Percentiles rank a stretch among this genome's conserved stretches.
These are phyloP conservation scores for Epithemia pelagica DNA, from an alignment of 108 stramenopile species.

Conservation along the genomic window DNA sequence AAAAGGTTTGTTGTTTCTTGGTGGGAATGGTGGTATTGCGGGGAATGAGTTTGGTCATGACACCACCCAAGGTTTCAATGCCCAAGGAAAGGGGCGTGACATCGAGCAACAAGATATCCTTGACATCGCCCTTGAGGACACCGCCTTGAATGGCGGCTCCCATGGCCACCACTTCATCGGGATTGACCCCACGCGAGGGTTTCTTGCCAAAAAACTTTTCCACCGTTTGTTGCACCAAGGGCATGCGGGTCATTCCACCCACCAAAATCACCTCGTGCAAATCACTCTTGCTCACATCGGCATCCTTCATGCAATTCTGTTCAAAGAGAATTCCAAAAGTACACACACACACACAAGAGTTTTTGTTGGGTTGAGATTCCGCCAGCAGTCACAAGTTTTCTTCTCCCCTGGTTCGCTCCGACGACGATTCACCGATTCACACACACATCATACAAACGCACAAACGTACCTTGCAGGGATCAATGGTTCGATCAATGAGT, in stretches of 20 bases:
- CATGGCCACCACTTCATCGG: constrained; percentile 99
- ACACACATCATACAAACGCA: too few species aligned
- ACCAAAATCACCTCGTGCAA: constrained; percentile 98
- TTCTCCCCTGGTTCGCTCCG: too few species aligned
- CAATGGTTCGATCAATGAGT: constrained; percentile 88
- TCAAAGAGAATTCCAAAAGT: neutral
- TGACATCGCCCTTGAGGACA: constrained; percentile 97
- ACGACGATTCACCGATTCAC: neutral
- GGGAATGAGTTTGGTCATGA: constrained; percentile 99
- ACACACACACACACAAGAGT: too few species aligned
- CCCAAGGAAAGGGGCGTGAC: constrained; percentile 98
- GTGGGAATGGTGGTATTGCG: constrained; percentile 99
- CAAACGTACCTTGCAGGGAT: constrained; percentile 88
- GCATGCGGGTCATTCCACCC: constrained; percentile 99
- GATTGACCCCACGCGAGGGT: constrained; percentile 94
- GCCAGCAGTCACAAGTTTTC: too few species aligned
- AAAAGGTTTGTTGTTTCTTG: constrained; percentile 99
- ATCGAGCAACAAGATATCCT: constrained; percentile 98
- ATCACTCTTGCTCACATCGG: constrained; percentile 84
- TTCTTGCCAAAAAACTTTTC: constrained; percentile 94
- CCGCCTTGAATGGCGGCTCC: constrained; percentile 99
- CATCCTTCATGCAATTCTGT: constrained; percentile 91
- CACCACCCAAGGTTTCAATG: constrained; percentile 99
- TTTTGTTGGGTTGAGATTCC: too few species aligned
- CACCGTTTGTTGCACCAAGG: constrained; percentile 97